Percentiles rank a stretch among this genome's conserved stretches.
phyloP scores from a whole-genome alignment of 1,139 yeast species.

The Lodderomyces oxycetoniae region DNA sequence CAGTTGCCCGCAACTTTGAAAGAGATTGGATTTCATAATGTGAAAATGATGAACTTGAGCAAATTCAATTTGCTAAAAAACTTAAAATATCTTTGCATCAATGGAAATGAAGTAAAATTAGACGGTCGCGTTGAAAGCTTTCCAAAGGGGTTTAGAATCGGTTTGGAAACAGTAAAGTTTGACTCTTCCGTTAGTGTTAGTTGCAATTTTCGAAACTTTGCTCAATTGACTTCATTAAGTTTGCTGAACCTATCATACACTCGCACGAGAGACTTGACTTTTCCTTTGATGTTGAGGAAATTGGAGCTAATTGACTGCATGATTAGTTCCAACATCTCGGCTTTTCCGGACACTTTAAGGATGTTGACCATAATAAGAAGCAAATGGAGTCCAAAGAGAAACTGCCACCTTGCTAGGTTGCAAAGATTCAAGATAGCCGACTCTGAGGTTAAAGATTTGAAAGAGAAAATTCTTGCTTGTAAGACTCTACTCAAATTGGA shows the following conservation, averaged over 20 bases:
- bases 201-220: slow-evolving; percentile 11
- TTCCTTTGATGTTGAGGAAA: slow-evolving; percentile 9
- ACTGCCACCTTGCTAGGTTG: slow-evolving; percentile 10
- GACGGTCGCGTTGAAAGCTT: slow-evolving; percentile 8
- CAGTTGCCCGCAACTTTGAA: slow-evolving; percentile 11
- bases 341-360: slow-evolving; percentile 13
- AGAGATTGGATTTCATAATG: slow-evolving; percentile 12
- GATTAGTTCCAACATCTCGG: slow-evolving; percentile 11
- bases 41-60: slow-evolving; percentile 9
- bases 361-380: slow-evolving; percentile 10
- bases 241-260: slow-evolving; percentile 11
- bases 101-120: slow-evolving; percentile 8
- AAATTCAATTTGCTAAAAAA: slow-evolving; percentile 12
- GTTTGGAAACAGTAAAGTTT: slow-evolving; percentile 11
- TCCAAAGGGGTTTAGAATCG: slow-evolving; percentile 10
- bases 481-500: slow-evolving; percentile 10
- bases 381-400: slow-evolving; percentile 12
- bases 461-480: slow-evolving; percentile 10
- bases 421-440: slow-evolving; percentile 9
- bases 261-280: slow-evolving; percentile 10
- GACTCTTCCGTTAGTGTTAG: slow-evolving; percentile 10
- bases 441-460: slow-evolving; percentile 13
- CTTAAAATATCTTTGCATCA: slow-evolving; percentile 10
- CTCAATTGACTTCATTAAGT: slow-evolving; percentile 8
- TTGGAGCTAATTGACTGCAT: slow-evolving; percentile 13